Evolutionary conservation across 2,329 filamentous ascomycete species (phyloP).

Genomic region (Trichoderma sp.): DNA sequence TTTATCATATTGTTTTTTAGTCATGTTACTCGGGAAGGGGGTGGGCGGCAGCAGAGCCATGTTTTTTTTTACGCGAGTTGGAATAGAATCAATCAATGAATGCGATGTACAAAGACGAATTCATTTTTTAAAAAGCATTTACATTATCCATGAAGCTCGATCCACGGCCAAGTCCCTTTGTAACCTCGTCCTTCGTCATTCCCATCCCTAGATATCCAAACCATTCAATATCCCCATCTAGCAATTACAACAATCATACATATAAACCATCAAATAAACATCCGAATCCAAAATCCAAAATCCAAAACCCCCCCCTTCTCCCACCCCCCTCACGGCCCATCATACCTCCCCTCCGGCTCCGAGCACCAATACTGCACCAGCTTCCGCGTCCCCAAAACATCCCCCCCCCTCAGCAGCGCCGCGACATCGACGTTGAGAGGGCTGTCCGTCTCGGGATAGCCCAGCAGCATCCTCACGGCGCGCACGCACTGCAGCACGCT

Average conservation of each 20-base stretch:
- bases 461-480: conserved; percentile 64
- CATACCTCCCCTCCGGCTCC: conserved; percentile 36
- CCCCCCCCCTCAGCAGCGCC: conserved; percentile 64
- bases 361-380: conserved; percentile 69
- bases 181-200: not conserved
- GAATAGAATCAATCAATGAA: conserved; percentile 19
- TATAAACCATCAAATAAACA: not conserved
- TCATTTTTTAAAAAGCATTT: not conserved
- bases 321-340: conserved; percentile 31
- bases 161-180: not conserved
- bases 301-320: not conserved
- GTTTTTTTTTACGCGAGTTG: conserved; percentile 1
- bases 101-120: not conserved
- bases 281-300: not conserved
- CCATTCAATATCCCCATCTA: not conserved
- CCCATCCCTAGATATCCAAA: not conserved
- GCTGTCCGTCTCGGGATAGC: conserved; percentile 66
- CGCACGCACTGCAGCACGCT: conserved; percentile 73
- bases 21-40: not conserved
- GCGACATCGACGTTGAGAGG: conserved; percentile 79
- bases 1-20: conserved; percentile 9
- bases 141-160: not conserved
- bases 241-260: not conserved
- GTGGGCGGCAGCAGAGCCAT: not conserved
- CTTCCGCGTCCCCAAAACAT: conserved; percentile 63